A percentile compares a stretch with the other conserved stretches of the same genome.
Evolutionary conservation across 2,329 filamentous ascomycete species (phyloP).

Genomic region (Pestalotiopsis sp.): DNA sequence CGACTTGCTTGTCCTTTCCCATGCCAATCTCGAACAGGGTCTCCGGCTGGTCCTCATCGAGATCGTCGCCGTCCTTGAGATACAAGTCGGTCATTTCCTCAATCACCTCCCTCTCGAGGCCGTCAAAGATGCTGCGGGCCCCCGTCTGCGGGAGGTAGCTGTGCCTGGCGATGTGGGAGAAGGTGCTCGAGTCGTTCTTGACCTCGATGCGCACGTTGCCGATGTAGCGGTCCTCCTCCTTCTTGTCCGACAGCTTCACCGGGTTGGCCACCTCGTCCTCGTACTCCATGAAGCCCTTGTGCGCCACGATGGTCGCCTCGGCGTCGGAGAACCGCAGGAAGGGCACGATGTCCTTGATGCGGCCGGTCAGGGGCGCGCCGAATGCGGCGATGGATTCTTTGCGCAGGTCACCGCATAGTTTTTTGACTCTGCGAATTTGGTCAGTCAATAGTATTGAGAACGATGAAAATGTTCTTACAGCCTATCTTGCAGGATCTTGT

Average conservation of each 20-base stretch:
- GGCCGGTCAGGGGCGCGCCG: slow-evolving; percentile 39
- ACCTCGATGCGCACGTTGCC: slow-evolving; percentile 35
- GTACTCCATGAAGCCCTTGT: slow-evolving; percentile 42
- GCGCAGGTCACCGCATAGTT: slow-evolving; percentile 16
- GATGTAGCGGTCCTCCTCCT: slow-evolving; percentile 28
- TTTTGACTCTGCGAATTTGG: neutral
- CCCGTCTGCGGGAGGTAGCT: slow-evolving; percentile 35
- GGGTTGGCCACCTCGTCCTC: slow-evolving; percentile 22
- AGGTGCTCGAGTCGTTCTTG: slow-evolving; percentile 30
- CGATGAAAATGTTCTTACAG: slow-evolving; percentile 1
- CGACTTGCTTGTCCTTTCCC: slow-evolving; percentile 20
- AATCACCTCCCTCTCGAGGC: slow-evolving; percentile 19
- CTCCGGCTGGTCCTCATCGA: slow-evolving; percentile 24
- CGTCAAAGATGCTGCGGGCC: slow-evolving; percentile 31
- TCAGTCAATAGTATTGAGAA: neutral
- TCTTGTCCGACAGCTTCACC: slow-evolving; percentile 27
- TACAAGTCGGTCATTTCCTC: slow-evolving; percentile 28
- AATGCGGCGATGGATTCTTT: slow-evolving; percentile 15
- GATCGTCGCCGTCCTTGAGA: slow-evolving; percentile 30
- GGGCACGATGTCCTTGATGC: slow-evolving; percentile 34
- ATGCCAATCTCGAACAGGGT: slow-evolving; percentile 19
- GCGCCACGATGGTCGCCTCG: slow-evolving; percentile 39
- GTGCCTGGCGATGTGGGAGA: slow-evolving; percentile 28
- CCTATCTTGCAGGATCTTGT: slow-evolving; percentile 12
- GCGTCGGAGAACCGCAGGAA: slow-evolving; percentile 25